Evolutionary conservation across 108 stramenopile genomes (phyloP).

Genomic region (Cyclotella sp.): DNA sequence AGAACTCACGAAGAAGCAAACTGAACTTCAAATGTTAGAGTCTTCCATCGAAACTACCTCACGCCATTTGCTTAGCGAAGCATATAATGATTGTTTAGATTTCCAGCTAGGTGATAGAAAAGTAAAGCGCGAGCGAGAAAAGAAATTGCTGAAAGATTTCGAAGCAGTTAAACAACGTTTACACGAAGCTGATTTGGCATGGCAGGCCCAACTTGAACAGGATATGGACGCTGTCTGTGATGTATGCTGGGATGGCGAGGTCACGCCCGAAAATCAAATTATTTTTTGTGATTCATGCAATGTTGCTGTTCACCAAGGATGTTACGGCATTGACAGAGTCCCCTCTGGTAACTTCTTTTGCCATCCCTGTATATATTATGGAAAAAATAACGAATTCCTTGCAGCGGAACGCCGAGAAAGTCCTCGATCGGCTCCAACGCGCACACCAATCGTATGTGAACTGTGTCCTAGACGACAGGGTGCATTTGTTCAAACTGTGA

Average conservation of each 20-base stretch:
- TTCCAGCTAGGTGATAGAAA: conserved; percentile 52
- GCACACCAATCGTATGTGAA: conserved; percentile 74
- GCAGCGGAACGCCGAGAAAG: conserved; percentile 50
- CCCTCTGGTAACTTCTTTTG: conserved; percentile 93
- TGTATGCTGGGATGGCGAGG: conserved; percentile 89
- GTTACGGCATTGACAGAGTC: conserved; percentile 86
- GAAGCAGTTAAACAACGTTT: conserved; percentile 51
- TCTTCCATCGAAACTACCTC: conserved; percentile 56
- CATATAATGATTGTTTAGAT: conserved; percentile 56
- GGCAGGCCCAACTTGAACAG: conserved; percentile 80
- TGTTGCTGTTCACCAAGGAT: conserved; percentile 87
- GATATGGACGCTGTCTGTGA: conserved; percentile 91
- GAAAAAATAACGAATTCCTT: conserved; percentile 64
- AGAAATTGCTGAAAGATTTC: conserved; percentile 47
- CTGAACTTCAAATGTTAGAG: conserved; percentile 54
- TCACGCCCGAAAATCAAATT: conserved; percentile 89
- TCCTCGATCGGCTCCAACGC: conserved; percentile 42
- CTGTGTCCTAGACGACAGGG: conserved; percentile 83
- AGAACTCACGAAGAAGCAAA: conserved; percentile 60
- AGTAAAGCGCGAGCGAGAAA: conserved; percentile 33
- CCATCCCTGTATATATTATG: conserved; percentile 73
- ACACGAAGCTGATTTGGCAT: conserved; percentile 66
- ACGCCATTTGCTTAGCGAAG: conserved; percentile 53
- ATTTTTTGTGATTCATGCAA: conserved; percentile 92
- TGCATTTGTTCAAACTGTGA: conserved; percentile 71